Conservation (phyloP, 139 green algal genomes). For the Protoeuglena noctilucae region DNA sequence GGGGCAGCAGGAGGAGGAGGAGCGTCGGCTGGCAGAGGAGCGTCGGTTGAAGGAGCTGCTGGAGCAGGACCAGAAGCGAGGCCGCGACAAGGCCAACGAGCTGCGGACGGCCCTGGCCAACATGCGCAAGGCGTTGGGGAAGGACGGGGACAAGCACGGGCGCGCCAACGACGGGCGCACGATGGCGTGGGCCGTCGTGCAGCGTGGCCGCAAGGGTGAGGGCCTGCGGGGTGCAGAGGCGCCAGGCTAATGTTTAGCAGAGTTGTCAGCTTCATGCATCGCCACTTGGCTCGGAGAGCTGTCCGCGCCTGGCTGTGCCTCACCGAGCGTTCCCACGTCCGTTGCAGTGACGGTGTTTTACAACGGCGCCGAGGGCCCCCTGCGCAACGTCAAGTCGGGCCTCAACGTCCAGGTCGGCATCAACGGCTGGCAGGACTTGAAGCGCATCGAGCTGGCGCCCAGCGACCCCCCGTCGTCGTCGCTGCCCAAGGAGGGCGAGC, state of each 20-base stretch:
- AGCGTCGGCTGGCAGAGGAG: slow-evolving; percentile 11
- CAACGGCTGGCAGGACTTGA: slow-evolving; percentile 11
- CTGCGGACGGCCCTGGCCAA: background rate
- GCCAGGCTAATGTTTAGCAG: no score
- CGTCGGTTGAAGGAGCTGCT: background rate
- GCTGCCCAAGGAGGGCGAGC: background rate
- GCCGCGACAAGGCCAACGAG: background rate
- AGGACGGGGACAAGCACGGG: no score
- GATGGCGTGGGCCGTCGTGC: no score
- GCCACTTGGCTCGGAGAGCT: no score
- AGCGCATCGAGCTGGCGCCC: background rate
- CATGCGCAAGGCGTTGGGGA: background rate
- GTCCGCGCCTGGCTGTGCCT: no score
- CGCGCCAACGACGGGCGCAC: no score
- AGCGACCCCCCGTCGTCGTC: background rate
- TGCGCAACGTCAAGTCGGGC: background rate
- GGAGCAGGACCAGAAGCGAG: slow-evolving; percentile 3
- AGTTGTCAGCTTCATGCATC: no score
- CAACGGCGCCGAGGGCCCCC: background rate
- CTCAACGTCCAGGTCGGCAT: slow-evolving; percentile 7
- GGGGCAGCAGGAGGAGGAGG: slow-evolving; percentile 6
- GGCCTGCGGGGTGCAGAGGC: no score
- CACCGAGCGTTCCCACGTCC: background rate
- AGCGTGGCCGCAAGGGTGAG: no score
- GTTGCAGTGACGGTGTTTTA: background rate